A percentile compares a stretch with the other conserved stretches of the same genome.
These are phyloP conservation scores for Wickerhamiella domercqiae DNA, from an alignment of 805 yeast species.

Conservation along the genomic window DNA sequence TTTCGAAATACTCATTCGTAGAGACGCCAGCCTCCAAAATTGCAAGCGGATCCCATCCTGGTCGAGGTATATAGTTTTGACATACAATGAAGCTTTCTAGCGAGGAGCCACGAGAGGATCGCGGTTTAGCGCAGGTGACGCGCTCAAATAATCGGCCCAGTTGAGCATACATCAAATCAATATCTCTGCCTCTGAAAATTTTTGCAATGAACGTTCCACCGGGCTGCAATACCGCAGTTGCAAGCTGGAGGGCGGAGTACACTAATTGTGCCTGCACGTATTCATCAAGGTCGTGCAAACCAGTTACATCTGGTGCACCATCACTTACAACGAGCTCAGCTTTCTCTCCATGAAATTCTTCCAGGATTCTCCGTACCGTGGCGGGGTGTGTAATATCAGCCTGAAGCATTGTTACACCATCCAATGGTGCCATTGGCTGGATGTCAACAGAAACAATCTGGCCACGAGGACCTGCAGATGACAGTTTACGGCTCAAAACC, in stretches of 20 bases:
- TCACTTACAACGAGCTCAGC: conserved; percentile 95
- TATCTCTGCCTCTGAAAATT: conserved; percentile 90
- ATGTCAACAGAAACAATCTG: conserved; percentile 88
- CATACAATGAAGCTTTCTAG: conserved; percentile 91
- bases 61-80: conserved; percentile 67
- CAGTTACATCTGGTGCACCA: conserved; percentile 98
- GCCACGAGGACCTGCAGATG: conserved; percentile 37
- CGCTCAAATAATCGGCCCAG: conserved; percentile 68
- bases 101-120: conserved; percentile 89
- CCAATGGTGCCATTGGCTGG: conserved; percentile 96
- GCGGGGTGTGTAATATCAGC: conserved; percentile 96
- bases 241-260: conserved; percentile 77
- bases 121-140: conserved; percentile 90
- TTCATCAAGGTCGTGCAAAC: conserved; percentile 90
- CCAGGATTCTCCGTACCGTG: conserved; percentile 60
- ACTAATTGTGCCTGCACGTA: conserved; percentile 92
- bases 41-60: conserved; percentile 59
- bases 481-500: conserved; percentile 53
- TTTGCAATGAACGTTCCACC: conserved; percentile 95
- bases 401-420: conserved; percentile 75
- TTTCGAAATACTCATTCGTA: conserved; percentile 70
- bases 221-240: conserved; percentile 73
- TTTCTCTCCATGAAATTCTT: conserved; percentile 74
- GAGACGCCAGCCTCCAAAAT: conserved; percentile 26
- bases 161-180: conserved; percentile 86